Evolutionary conservation across 1,284 basidiomycete genomes (phyloP), one percentile per base, ranked within the genome.

Genomic region (Takashimella tepidaria): DNA sequence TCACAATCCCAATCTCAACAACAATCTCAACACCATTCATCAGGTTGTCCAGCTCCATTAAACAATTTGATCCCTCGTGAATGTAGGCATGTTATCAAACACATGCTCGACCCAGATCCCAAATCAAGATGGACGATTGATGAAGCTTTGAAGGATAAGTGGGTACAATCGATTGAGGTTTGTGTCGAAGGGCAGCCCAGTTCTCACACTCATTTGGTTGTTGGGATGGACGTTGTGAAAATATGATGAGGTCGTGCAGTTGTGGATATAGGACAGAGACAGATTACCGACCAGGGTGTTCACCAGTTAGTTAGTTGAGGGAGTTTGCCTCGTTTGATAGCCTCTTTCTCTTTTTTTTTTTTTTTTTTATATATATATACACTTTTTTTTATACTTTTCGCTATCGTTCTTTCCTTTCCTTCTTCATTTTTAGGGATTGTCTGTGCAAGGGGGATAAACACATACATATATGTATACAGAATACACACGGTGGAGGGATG

Each of bases 81-180:
- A 54, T 96, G 92, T 63, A 79, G 95, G 25, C 81, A 83, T 40
- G 76, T 98, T 59, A 82, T 98, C 58, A 85, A 93, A 67, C 86
- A 86, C 79, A 98, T 98, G 93, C 82, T 98, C 47, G 91, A 96
- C 68, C 95, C 95, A 1, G 88, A 97, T 69, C 92, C 93, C 16
- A 88, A 89, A 77, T 77, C 80, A 43, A 80, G 95, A 22, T 81
- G 80, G 62, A 78, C 83, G 49, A 88, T 95, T 63, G 93, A 98
- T 61, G 89, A 93, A 49, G 83, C 89, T 47, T 78, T 95, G 56
- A 81, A 81, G 63, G 86, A 97, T 68, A 70, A 85, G 47, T 98
- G 93, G 93, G 77, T 97, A 56, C 74, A 82, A 73, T 72, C 79
- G 19, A 86, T 96, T 60, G 84, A 91, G 52, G 65, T 75, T n/a